Base-by-base conservation (phyloP, 352 stramenopile genomes). In the Phytophthora quininea region DNA sequence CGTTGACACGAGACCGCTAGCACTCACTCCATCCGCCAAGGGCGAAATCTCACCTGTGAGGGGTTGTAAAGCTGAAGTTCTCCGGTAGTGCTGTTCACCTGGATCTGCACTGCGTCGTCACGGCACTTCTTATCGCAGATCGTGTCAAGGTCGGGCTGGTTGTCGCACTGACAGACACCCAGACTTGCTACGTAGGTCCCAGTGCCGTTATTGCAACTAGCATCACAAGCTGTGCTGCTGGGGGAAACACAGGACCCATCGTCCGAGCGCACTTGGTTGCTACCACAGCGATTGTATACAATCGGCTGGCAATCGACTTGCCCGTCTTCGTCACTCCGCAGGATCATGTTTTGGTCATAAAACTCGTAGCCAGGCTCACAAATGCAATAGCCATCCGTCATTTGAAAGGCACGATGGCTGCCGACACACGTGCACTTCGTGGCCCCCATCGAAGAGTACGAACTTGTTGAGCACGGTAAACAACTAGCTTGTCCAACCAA, bases 361-460 rank as follows among this genome's bases (percentile, higher is more conserved):
- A 96, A 97, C 57, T 98, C 91, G 65, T 92, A 98, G 7, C 90
- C 89, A 11, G 93, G 90, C 55, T 95, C 79, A 46, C 93, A 98
- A 24, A 97, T 94, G 57, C 93, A 98, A 56, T 92, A 95, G 2
- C 93, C 92, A 40, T 97, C 89, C 0, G 79, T 91, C 77, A 93
- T 90, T 62, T 98, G 90, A 58, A 98, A 98, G 4, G 90, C 90
- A 7, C 93, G 88, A 66, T 98, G 91, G 31, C 79, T 90, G 4
- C 92, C 93, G 29, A 90, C 73, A 45, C 93, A 98, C 3, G 77
- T 86, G 62, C 92, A 98, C 46, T 82, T 76, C 0, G 74, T 84
- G 0, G 88, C 81, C 3, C 87, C 88, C 47, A 60, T 54, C 1
- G 54, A 48, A 0, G 87, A 82, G 51, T 79, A 93, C 2, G 86